phyloP scores from a whole-genome alignment of 495 filamentous ascomycete genomes.

The Penicillium bovifimosum region DNA sequence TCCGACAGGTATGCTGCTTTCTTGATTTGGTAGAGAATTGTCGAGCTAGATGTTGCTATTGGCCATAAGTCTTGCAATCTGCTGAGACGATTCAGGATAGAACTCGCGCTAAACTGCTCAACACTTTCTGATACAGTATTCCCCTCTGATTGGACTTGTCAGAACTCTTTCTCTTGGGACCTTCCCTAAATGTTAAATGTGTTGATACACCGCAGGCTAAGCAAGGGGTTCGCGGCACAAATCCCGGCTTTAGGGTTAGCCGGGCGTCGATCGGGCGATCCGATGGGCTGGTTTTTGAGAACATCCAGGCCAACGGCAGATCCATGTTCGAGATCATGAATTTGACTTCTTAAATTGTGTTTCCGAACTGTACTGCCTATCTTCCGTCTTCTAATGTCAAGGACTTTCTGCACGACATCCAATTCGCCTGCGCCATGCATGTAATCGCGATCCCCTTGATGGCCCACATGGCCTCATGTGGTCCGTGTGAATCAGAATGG shows the following conservation, averaged over 20 bases:
- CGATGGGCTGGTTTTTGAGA: not conserved
- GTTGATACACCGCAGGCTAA: constrained; percentile 9
- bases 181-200: not conserved
- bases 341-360: not conserved
- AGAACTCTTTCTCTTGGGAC: not conserved
- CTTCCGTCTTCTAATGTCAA: constrained; percentile 2
- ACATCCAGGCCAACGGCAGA: not conserved
- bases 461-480: constrained; percentile 8
- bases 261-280: constrained; percentile 10
- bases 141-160: not conserved
- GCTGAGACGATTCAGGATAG: not conserved
- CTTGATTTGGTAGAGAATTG: not conserved
- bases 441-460: constrained; percentile 1
- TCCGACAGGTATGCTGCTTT: not conserved
- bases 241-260: not conserved
- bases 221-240: constrained; percentile 8
- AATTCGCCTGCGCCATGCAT: constrained; percentile 2
- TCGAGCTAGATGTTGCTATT: constrained; percentile 6
- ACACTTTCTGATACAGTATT: too few species aligned
- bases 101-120: not conserved
- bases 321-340: not conserved
- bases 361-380: not conserved
- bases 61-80: constrained; percentile 6
- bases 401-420: constrained; percentile 2
- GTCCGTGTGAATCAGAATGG: not conserved